Base-by-base conservation (phyloP, 192 early-diverging fungal genomes). In the Radiomyces spectabilis region DNA sequence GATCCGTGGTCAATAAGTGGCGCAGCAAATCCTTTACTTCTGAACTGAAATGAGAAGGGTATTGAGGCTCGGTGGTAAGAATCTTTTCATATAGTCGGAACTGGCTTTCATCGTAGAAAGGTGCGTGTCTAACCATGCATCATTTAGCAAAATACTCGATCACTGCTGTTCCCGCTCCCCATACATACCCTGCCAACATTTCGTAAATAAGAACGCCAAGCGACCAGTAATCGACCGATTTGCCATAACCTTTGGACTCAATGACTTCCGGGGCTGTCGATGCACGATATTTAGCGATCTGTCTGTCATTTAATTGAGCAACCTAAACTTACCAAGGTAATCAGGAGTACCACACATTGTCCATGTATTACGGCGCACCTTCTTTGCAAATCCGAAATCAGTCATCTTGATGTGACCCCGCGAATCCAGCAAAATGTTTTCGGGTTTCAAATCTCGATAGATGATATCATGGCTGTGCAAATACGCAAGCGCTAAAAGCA, bases 61-160 rank as follows among this genome's bases (percentile, higher is more conserved):
- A 92, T 21, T 61, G 72, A 41, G 87, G 76, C 49, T 77, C 73
- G 46, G 85, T 83, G 0, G 73, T 71, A 31, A 92, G 65, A 49
- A 92, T 92, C 68, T 92, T 92, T 62, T 90, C 89, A 70, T 92
- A 92, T 59, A 92, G 86, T 29, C 82, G 82, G 61, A 88, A 90
- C 29, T 85, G 82, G 50, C 83, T 89, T 66, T 92, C 89, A 72
- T 92, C 89, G 59, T 80, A 90, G 65, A 89, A 92, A 19, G 89
- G 89, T 50, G 89, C 85, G 54, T 24, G 21, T 9, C 53, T 55
- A 31, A 12, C 13, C 32, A 15, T 34, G 12, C 33, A 31, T n/a
- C n/a, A n/a, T n/a, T 12, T 84, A 72, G 8, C 10, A 29, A 39
- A 33, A 46, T 44, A 21, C 3, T 16, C 35, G 2, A 35, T n/a